phyloP scores from a whole-genome alignment of 352 stramenopile genomes.

The Globisporangium spiculum region DNA sequence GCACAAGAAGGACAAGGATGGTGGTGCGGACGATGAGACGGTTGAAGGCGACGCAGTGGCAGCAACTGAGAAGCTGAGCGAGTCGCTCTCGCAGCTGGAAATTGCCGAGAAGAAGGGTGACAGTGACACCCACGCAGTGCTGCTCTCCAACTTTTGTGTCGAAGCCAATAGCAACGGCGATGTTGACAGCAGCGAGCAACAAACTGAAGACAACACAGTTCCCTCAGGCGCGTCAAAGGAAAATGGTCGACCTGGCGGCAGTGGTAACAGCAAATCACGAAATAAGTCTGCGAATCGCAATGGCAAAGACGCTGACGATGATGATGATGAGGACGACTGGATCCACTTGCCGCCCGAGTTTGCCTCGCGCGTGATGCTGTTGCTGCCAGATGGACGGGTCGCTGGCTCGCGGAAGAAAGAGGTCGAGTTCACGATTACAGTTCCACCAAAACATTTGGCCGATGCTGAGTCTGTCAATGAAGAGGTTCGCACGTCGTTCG shows the following conservation, averaged over 20 bases:
- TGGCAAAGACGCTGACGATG: slow-evolving; percentile 1
- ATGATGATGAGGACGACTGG: slow-evolving; percentile 60
- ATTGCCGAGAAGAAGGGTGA: not conserved
- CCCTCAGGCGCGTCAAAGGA: not conserved
- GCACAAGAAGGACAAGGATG: slow-evolving; percentile 75
- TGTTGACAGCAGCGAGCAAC: not conserved
- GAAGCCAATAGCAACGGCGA: not conserved
- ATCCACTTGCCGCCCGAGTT: slow-evolving; percentile 69
- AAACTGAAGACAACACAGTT: not conserved
- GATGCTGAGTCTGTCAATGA: slow-evolving; percentile 2
- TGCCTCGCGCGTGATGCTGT: slow-evolving; percentile 63
- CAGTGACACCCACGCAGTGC: not conserved
- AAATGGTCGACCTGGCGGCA: not conserved
- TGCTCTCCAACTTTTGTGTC: slow-evolving; percentile 8
- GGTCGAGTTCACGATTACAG: slow-evolving; percentile 60
- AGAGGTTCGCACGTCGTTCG: slow-evolving; percentile 56
- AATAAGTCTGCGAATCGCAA: not conserved
- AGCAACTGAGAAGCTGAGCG: slow-evolving; percentile 2
- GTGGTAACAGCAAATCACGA: not conserved
- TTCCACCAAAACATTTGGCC: slow-evolving; percentile 17
- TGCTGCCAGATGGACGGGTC: slow-evolving; percentile 54
- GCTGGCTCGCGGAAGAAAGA: slow-evolving; percentile 55
- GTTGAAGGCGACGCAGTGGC: slow-evolving; percentile 12
- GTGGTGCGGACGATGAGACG: slow-evolving; percentile 17
- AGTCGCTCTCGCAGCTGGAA: slow-evolving; percentile 7